Conservation (phyloP, 257 asterid species). For the Solanum habrochaites region DNA sequence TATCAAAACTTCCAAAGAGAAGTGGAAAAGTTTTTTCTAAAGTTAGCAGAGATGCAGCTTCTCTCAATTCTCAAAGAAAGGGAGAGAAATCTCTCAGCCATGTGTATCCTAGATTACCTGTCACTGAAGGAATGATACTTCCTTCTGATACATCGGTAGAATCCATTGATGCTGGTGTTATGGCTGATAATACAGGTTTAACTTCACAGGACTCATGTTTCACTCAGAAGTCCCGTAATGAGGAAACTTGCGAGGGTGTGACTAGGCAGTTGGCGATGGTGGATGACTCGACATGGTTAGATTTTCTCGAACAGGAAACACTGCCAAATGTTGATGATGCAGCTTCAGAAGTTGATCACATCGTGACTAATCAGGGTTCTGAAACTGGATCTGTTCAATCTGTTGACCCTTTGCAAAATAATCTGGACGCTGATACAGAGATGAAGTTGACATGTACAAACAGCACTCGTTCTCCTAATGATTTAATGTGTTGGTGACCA, state of each 20-base stretch:
- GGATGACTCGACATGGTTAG: constrained; percentile 47
- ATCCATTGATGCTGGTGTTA: constrained; percentile 15
- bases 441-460: constrained; percentile 5
- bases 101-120: constrained; percentile 18
- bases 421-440: constrained; percentile 11
- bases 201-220: constrained; percentile 23
- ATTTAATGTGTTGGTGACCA: constrained; percentile 11
- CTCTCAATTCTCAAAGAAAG: constrained; percentile 16
- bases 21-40: constrained; percentile 34
- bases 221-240: constrained; percentile 9
- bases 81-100: constrained; percentile 15
- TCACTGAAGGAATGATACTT: constrained; percentile 14
- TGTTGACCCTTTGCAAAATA: constrained; percentile 9
- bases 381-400: constrained; percentile 20
- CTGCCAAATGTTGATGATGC: constrained; percentile 10
- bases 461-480: constrained; percentile 8
- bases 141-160: constrained; percentile 21
- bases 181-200: constrained; percentile 38
- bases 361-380: constrained; percentile 16
- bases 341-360: constrained; percentile 22
- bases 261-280: neutral
- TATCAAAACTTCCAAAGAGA: constrained; percentile 56
- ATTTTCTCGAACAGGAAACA: constrained; percentile 29
- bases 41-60: constrained; percentile 22
- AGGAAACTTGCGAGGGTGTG: constrained; percentile 7